Conservation (phyloP, 352 stramenopile genomes). For the Phytophthora pistaciae region DNA sequence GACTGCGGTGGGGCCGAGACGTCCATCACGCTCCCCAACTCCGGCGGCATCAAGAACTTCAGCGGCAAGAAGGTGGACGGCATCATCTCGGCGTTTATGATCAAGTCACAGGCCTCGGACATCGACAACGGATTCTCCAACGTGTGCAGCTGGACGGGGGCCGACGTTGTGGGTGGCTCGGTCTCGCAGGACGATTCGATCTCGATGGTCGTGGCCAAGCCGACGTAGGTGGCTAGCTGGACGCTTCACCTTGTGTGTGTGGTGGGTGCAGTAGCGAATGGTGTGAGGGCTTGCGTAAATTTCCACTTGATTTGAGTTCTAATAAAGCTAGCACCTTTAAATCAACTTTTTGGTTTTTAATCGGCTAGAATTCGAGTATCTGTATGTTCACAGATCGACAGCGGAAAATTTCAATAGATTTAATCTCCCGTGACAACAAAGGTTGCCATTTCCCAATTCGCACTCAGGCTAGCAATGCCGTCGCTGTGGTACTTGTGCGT, state of each 20-base stretch:
- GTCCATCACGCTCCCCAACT: constrained; percentile 20
- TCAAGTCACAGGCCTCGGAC: constrained; percentile 1
- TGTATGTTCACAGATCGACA: not conserved
- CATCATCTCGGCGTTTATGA: constrained; percentile 26
- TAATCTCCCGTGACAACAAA: no score
- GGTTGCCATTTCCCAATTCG: not conserved
- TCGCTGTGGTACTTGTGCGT: not conserved
- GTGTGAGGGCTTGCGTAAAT: not conserved
- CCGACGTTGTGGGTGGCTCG: constrained; percentile 22
- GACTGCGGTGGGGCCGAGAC: constrained; percentile 16
- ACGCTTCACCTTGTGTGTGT: not conserved
- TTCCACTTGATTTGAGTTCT: not conserved
- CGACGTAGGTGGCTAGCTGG: not conserved
- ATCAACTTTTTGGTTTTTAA: not conserved
- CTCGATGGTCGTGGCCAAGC: constrained; percentile 19
- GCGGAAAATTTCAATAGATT: not conserved
- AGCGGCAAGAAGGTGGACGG: constrained; percentile 21
- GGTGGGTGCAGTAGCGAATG: not conserved
- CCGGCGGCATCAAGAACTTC: constrained; percentile 28
- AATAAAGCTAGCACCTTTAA: not conserved
- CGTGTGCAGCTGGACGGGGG: constrained; percentile 29
- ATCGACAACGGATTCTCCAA: constrained; percentile 27
- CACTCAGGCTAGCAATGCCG: not conserved
- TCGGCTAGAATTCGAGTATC: not conserved
- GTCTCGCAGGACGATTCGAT: constrained; percentile 22